Base-by-base conservation (phyloP, 345 rosid genomes). In the Salix suchowensis region DNA sequence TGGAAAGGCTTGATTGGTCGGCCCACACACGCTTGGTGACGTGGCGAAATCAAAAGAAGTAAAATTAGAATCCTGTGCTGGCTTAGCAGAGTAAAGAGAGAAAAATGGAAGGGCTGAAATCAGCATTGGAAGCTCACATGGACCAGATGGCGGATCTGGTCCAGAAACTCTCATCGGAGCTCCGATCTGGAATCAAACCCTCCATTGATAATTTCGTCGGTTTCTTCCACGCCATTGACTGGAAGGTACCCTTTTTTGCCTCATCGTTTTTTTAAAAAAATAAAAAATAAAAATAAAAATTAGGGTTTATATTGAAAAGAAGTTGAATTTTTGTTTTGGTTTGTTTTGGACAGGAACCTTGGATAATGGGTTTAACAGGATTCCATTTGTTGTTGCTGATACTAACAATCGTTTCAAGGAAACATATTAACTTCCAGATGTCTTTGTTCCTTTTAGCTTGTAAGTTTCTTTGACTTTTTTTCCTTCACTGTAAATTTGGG, bases 191-290 rank as follows among this genome's bases (percentile, higher is more conserved):
- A 4, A 77, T 96, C 23, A 87, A 85, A 32, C 98, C 99, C 32
- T 97, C 97, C 2, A 86, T 85, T 79, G 96, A 88, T 1, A 92
- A 90, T 71, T 86, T 96, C 81, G 13, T 96, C 0, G 99, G 99
- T 0, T 96, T 96, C 81, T 85, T 89, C 81, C 92, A 96, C 81
- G 98, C 98, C 67, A 89, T 93, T 62, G 90, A 92, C 83, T 96
- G 99, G 99, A 96, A 86, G 98, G 98, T 92, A 61, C 18, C 12
- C 32, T 65, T 19, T n/a, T 6, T 40, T 23, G 2, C 13, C 62
- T 13, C 4, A 11, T 16, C 23, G 34, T 28, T 66, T 23, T 55
- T 62, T 73, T 42, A 42, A 3, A 28, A 26, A 28, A 5, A n/a
- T n/a, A n/a, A 34, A 26, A 28, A 8, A 34, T 58, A 32, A 32